Evolutionary conservation across 371 early-diverging fungal genomes (phyloP).

Genomic region (Mycotypha africana): DNA sequence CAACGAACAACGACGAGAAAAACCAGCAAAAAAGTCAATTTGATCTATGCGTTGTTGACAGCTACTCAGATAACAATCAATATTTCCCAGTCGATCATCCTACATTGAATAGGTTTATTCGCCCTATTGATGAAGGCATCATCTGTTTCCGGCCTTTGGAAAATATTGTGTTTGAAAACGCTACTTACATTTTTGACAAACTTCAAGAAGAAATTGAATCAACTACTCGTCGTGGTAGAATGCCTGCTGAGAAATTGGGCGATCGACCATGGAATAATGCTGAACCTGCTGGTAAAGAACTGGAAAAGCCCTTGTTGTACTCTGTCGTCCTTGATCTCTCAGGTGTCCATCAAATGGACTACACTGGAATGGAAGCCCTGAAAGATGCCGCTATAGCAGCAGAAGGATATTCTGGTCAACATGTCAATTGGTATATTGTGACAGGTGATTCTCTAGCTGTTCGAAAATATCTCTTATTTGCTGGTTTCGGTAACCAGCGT

Average conservation of each 20-base stretch:
- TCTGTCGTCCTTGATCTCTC: slow-evolving; percentile 80
- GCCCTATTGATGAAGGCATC: slow-evolving; percentile 48
- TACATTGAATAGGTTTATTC: slow-evolving; percentile 11
- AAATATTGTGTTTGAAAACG: slow-evolving; percentile 70
- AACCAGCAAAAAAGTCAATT: too few relatives aligned
- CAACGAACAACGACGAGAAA: not conserved
- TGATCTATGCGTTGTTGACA: too few relatives aligned
- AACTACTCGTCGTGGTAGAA: slow-evolving; percentile 29
- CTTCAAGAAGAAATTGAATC: slow-evolving; percentile 33
- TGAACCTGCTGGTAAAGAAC: slow-evolving; percentile 16
- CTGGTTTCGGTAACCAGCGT: slow-evolving; percentile 35
- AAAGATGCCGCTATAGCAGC: slow-evolving; percentile 36
- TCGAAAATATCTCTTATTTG: slow-evolving; percentile 23
- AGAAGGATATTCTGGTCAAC: slow-evolving; percentile 28
- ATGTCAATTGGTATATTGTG: slow-evolving; percentile 34
- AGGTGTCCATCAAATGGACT: slow-evolving; percentile 74
- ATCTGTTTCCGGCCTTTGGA: slow-evolving; percentile 65
- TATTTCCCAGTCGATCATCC: slow-evolving; percentile 21
- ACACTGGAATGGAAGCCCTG: slow-evolving; percentile 72
- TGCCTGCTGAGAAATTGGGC: slow-evolving; percentile 23
- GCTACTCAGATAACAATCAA: slow-evolving; percentile 1
- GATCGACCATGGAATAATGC: slow-evolving; percentile 44
- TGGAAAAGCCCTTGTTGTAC: slow-evolving; percentile 44
- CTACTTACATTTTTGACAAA: slow-evolving; percentile 43
- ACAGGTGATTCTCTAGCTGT: slow-evolving; percentile 16